Evolutionary conservation across 345 rosid species (phyloP).

Genomic region (Aquilaria malaccensis): DNA sequence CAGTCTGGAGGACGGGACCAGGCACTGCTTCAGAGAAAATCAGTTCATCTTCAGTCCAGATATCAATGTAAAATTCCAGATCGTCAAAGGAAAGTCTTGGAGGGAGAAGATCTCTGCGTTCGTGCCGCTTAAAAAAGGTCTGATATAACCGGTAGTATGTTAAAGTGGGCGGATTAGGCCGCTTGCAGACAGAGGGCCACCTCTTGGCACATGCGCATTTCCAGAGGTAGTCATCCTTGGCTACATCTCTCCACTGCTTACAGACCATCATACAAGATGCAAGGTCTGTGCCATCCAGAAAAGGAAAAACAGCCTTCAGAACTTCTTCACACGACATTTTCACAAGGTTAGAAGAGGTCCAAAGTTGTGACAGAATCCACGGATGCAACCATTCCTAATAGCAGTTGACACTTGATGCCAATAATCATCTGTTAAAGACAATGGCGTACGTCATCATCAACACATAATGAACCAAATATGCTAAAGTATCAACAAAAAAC

Average conservation of each 20-base stretch:
- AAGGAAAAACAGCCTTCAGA: conserved; percentile 74
- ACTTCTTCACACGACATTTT: conserved; percentile 65
- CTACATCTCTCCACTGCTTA: conserved; percentile 75
- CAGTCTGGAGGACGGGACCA: conserved; percentile 49
- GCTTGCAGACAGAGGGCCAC: conserved; percentile 94
- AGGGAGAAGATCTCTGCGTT: conserved; percentile 45
- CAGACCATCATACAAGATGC: conserved; percentile 74
- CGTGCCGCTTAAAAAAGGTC: conserved; percentile 48
- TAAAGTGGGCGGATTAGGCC: conserved; percentile 45
- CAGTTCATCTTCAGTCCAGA: conserved; percentile 65
- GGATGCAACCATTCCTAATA: no score
- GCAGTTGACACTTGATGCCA: no score
- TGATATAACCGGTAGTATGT: conserved; percentile 69
- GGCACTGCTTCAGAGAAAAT: conserved; percentile 75
- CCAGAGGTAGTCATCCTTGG: conserved; percentile 90
- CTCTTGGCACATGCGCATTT: conserved; percentile 71
- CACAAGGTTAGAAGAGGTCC: conserved; percentile 7
- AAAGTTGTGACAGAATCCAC: not conserved
- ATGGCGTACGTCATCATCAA: no score
- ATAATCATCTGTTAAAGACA: no score
- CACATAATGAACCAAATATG: no score
- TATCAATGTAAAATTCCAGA: conserved; percentile 78
- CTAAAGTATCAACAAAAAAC: no score
- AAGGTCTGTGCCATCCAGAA: conserved; percentile 66
- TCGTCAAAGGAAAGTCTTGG: conserved; percentile 70